Percentiles rank a stretch among this genome's conserved stretches.
phyloP scores from a whole-genome alignment of 1,284 basidiomycete species.

The Hortiboletus rubellus region DNA sequence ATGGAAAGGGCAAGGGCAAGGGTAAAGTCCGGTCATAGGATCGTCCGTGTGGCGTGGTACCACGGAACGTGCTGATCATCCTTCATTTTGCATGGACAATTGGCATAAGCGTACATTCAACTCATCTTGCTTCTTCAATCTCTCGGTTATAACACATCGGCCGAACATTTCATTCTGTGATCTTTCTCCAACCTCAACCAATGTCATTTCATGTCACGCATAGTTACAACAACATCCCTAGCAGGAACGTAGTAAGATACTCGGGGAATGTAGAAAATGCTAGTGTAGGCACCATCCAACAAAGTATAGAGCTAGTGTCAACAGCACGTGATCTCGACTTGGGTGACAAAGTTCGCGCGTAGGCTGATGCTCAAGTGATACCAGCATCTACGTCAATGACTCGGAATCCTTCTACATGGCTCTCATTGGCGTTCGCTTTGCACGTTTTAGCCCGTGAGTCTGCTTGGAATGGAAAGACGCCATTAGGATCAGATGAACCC shows the following conservation, averaged over 20 bases:
- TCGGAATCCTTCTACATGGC: background rate
- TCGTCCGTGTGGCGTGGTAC: constrained; percentile 25
- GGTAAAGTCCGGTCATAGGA: constrained; percentile 65
- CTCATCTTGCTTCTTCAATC: constrained; percentile 30
- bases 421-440: constrained; percentile 11
- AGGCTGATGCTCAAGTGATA: too few relatives aligned
- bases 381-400: constrained; percentile 13
- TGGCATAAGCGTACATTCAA: constrained; percentile 33
- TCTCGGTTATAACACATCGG: constrained; percentile 28
- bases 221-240: constrained; percentile 38
- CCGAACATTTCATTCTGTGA: constrained; percentile 30
- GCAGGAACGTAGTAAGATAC: constrained; percentile 19
- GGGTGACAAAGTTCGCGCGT: background rate
- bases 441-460: constrained; percentile 32
- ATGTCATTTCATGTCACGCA: constrained; percentile 31
- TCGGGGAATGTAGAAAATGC: background rate
- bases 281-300: background rate
- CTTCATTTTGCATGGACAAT: constrained; percentile 31
- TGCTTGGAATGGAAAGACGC: constrained; percentile 68
- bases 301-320: constrained; percentile 8
- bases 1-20: constrained; percentile 68
- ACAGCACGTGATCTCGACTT: constrained; percentile 28
- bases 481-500: constrained; percentile 49
- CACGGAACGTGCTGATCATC: constrained; percentile 22
- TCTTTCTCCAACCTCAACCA: constrained; percentile 23